Evolutionary conservation across 2,329 filamentous ascomycete species (phyloP).

Genomic region (Alternaria arbusti): DNA sequence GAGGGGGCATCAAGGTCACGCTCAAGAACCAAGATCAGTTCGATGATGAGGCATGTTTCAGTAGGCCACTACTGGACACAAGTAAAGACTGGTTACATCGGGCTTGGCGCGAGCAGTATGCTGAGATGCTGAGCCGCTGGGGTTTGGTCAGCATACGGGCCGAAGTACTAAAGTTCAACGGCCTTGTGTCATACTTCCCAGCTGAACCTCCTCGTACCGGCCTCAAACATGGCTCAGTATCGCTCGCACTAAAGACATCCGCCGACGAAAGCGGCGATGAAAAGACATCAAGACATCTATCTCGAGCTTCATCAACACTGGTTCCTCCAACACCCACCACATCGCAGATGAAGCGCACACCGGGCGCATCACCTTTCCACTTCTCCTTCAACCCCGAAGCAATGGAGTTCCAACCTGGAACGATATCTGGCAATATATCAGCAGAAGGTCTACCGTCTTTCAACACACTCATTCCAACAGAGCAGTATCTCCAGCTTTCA

Average conservation of each 20-base stretch:
- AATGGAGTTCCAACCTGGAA: constrained; percentile 40
- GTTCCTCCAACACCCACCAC: constrained; percentile 27
- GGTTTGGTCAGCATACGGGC: constrained; percentile 60
- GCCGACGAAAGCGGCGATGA: constrained; percentile 14
- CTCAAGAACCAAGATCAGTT: constrained; percentile 65
- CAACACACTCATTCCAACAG: constrained; percentile 25
- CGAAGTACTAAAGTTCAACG: constrained; percentile 65
- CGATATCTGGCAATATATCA: constrained; percentile 15
- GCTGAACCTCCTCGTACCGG: constrained; percentile 23
- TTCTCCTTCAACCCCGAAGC: constrained; percentile 49
- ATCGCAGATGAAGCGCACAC: constrained; percentile 29
- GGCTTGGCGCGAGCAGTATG: constrained; percentile 64
- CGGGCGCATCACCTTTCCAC: constrained; percentile 31
- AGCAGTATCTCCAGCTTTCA: constrained; percentile 41
- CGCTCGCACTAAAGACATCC: constrained; percentile 30
- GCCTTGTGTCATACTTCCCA: constrained; percentile 47
- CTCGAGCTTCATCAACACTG: constrained; percentile 34
- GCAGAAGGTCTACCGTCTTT: constrained; percentile 22
- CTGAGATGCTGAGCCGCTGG: constrained; percentile 66
- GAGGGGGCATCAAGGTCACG: constrained; percentile 53
- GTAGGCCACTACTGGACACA: constrained; percentile 58
- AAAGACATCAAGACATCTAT: constrained; percentile 21
- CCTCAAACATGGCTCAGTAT: constrained; percentile 36
- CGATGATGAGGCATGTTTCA: constrained; percentile 57
- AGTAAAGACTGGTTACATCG: constrained; percentile 56